Base-by-base conservation (phyloP, 805 yeast species). In the Wickerhamomyces kurtzmanii region DNA sequence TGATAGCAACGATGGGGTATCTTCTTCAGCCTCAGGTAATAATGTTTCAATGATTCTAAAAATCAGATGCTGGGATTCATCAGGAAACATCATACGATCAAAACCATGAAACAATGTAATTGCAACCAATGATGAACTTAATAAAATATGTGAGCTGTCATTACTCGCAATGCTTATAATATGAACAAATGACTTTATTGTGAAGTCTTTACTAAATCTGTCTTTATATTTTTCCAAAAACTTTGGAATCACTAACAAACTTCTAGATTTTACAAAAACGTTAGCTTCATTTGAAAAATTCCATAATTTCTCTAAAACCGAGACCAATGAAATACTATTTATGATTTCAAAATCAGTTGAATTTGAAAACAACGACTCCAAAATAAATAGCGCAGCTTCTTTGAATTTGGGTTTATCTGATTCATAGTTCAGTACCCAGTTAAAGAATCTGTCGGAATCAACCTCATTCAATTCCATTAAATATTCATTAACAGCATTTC, bases 1-100 rank as follows among this genome's bases (percentile, higher is more conserved):
- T 9, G 82, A 63, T 23, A 87, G 51, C 26, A 80, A 62, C 2
- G 86, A 70, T 20, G 81, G 73, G 0, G 94, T 69, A 42, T 87
- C 97, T 25, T 84, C 95, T 24, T 75, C 81, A 1, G 91, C 69
- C 1, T 71, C 78, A 2, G 64, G 68, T 4, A 67, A 45, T 8
- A 89, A 49, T 3, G 63, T 48, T 3, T 49, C 43, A 8, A 75
- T 62, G 0, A 71, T 36, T 1, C 38, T 25, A 20, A 69, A 44
- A 8, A 59, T 37, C 4, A 37, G 36, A 6, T 33, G 20, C 17
- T 40, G 38, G 17, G 47, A 39, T 6, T 31, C 25, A 11, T 30
- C 34, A 5, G 33, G 20, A 27, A 12, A 51, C 43, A 5, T 53
- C 40, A 14, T 43, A 34, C 18, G 55, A 34, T 8, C 52, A 48